These are phyloP conservation scores for Candida palmyrensis DNA, from an alignment of 805 yeast species.

Conservation along the genomic window DNA sequence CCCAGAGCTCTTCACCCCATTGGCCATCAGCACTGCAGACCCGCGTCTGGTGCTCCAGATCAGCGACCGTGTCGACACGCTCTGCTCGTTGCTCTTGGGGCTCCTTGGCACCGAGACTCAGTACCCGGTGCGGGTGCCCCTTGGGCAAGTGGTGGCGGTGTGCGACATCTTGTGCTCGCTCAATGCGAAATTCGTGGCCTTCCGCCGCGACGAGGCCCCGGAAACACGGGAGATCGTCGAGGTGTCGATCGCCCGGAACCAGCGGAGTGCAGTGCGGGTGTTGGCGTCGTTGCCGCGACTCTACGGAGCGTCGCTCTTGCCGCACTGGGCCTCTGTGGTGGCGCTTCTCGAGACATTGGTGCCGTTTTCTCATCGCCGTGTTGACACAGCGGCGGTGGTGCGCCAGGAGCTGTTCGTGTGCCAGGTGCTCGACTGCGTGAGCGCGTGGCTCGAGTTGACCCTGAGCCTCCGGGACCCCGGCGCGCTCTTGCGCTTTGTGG, in stretches of 20 bases:
- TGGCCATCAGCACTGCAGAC: constrained; percentile 55
- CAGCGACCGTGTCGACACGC: constrained; percentile 44
- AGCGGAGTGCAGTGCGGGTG: constrained; percentile 40
- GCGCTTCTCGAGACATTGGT: constrained; percentile 53
- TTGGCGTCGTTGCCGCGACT: constrained; percentile 29
- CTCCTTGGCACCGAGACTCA: constrained; percentile 49
- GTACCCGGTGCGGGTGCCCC: constrained; percentile 53
- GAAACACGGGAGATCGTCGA: constrained; percentile 40
- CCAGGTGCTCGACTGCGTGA: constrained; percentile 25
- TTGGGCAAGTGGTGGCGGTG: constrained; percentile 50
- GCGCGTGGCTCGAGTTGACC: constrained; percentile 26
- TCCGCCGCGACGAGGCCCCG: constrained; percentile 55
- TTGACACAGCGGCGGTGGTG: constrained; percentile 27
- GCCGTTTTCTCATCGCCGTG: constrained; percentile 42
- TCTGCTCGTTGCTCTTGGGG: constrained; percentile 35
- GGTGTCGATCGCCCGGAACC: constrained; percentile 40
- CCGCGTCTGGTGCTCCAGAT: constrained; percentile 49
- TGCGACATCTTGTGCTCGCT: constrained; percentile 53
- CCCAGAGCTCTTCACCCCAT: constrained; percentile 8
- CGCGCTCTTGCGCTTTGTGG: constrained; percentile 51
- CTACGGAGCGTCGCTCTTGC: constrained; percentile 36
- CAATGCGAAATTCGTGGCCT: constrained; percentile 48
- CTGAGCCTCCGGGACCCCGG: constrained; percentile 45
- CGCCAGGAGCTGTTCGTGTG: constrained; percentile 37
- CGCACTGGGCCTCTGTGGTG: constrained; percentile 47